A percentile compares a stretch with the other conserved stretches of the same genome.
Conservation (phyloP, 108 stramenopile species). For the Cyclotella baltica region DNA sequence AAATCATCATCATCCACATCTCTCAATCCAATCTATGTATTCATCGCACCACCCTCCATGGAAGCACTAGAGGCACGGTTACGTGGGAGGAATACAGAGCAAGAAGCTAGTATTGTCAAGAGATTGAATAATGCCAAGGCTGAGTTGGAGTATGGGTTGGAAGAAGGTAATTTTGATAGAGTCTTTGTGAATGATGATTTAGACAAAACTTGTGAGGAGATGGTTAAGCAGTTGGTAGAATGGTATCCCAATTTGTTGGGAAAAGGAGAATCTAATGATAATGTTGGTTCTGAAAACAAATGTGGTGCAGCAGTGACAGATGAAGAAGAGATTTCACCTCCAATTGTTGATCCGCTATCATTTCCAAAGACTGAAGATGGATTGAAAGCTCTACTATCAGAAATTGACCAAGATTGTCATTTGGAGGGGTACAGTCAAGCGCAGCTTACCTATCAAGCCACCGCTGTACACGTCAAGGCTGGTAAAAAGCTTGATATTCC, state of each 20-base stretch:
- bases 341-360: conserved; percentile 39
- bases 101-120: conserved; percentile 82
- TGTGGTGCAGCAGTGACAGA: background rate
- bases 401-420: conserved; percentile 43
- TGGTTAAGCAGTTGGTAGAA: conserved; percentile 60
- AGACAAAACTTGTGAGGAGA: conserved; percentile 62
- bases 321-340: conserved; percentile 14
- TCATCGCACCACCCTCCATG: conserved; percentile 94
- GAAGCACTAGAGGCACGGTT: conserved; percentile 89
- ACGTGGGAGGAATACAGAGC: conserved; percentile 92
- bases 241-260: background rate
- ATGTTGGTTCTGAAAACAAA: background rate
- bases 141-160: conserved; percentile 93
- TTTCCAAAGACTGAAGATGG: conserved; percentile 40
- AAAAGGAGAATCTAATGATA: background rate
- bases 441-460: conserved; percentile 37
- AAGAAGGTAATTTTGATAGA: conserved; percentile 70
- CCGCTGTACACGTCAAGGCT: conserved; percentile 26
- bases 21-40: conserved; percentile 68
- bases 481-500: conserved; percentile 39
- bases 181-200: conserved; percentile 66
- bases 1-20: conserved; percentile 62
- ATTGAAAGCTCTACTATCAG: conserved; percentile 24
- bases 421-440: conserved; percentile 36
- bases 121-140: conserved; percentile 86